Evolutionary conservation across 2,329 filamentous ascomycete genomes (phyloP).

Genomic region (Bipolaris bicolor): DNA sequence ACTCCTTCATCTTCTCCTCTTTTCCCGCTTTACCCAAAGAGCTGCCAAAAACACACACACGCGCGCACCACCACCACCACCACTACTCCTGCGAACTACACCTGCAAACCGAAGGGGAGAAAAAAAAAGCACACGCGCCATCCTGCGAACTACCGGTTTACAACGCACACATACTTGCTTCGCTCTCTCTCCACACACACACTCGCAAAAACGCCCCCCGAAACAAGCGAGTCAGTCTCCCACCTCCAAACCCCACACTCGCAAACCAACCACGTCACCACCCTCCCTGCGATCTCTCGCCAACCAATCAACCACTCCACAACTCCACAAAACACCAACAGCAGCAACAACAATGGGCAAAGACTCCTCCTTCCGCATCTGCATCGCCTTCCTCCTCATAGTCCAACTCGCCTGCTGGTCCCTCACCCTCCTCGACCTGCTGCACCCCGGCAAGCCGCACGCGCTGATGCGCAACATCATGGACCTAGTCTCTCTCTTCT

Average conservation of each 20-base stretch:
- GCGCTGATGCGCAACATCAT: slow-evolving; percentile 29
- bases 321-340: no score
- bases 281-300: not conserved
- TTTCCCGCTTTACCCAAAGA: no score
- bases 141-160: not conserved
- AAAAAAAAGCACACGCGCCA: not conserved
- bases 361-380: slow-evolving; percentile 35
- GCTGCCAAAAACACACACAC: no score
- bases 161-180: no score
- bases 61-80: no score
- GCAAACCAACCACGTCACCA: not conserved
- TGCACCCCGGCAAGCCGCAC: slow-evolving; percentile 37
- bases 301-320: not conserved
- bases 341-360: slow-evolving; percentile 27
- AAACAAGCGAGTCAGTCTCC: not conserved
- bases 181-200: no score
- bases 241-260: not conserved
- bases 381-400: slow-evolving; percentile 39
- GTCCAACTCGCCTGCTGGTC: slow-evolving; percentile 42
- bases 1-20: no score
- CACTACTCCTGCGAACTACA: not conserved
- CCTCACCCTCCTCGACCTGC: slow-evolving; percentile 39
- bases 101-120: not conserved
- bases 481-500: slow-evolving; percentile 19
- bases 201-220: no score